A percentile compares a stretch with the other conserved stretches of the same genome.
Evolutionary conservation across 352 stramenopile species (phyloP).

Genomic region (Albugo laibachii): DNA sequence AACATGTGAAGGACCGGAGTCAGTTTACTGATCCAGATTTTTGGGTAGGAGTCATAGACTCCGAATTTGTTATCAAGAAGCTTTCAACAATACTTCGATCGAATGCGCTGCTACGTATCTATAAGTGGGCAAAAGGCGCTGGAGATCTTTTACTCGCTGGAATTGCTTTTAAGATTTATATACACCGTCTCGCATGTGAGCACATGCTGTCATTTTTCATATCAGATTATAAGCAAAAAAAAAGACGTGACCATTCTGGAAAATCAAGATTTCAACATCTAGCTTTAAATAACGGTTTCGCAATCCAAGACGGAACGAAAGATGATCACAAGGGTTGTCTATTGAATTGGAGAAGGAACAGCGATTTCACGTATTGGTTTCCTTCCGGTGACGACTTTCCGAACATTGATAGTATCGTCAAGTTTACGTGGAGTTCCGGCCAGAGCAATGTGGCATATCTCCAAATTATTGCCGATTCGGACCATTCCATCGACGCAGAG

Average conservation of each 20-base stretch:
- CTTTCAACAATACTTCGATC: too few relatives aligned
- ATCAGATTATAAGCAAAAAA: conserved; percentile 3
- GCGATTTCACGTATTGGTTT: conserved; percentile 10
- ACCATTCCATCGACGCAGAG: conserved; percentile 3
- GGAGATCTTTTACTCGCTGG: too few relatives aligned
- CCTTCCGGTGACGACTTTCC: conserved; percentile 10
- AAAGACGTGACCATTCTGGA: neutral
- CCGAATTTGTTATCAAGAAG: too few relatives aligned
- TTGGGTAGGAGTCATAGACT: too few relatives aligned
- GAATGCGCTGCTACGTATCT: too few relatives aligned
- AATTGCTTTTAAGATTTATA: too few relatives aligned
- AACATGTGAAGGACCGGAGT: too few relatives aligned
- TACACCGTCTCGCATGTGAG: too few relatives aligned
- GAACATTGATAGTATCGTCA: conserved; percentile 11
- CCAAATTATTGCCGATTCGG: conserved; percentile 4
- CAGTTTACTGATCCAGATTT: too few relatives aligned
- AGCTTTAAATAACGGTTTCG: neutral
- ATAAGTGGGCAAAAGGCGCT: too few relatives aligned
- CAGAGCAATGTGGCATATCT: conserved; percentile 9
- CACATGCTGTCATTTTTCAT: conserved; percentile 6
- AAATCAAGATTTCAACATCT: neutral
- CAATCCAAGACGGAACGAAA: neutral
- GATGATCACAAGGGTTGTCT: conserved; percentile 5
- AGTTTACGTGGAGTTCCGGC: too few relatives aligned
- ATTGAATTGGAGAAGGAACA: conserved; percentile 4